These are phyloP conservation scores for Mariannaea elegans DNA, from an alignment of 2,329 filamentous ascomycete species.

Conservation along the genomic window DNA sequence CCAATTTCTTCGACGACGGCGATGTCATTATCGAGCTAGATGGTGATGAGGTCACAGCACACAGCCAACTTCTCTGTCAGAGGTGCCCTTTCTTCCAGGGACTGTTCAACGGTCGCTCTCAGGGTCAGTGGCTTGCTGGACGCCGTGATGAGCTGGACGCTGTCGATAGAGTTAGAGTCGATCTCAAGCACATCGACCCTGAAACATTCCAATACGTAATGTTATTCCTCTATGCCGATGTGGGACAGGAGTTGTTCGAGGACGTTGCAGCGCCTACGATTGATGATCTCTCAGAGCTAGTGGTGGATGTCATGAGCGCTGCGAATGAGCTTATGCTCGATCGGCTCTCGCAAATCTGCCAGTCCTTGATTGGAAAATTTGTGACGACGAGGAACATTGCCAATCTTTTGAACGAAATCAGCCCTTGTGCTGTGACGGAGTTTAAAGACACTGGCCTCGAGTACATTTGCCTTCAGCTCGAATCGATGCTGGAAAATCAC, in stretches of 20 bases:
- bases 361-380: constrained; percentile 82
- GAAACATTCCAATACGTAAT: constrained; percentile 82
- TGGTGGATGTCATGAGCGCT: constrained; percentile 88
- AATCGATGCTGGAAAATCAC: constrained; percentile 90
- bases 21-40: constrained; percentile 84
- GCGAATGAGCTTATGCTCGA: constrained; percentile 97
- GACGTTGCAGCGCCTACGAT: constrained; percentile 74
- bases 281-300: constrained; percentile 87
- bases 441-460: constrained; percentile 91
- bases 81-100: constrained; percentile 93
- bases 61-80: constrained; percentile 81
- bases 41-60: constrained; percentile 74
- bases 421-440: constrained; percentile 80
- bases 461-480: constrained; percentile 91
- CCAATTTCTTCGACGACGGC: constrained; percentile 77
- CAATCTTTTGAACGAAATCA: constrained; percentile 84
- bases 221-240: constrained; percentile 83
- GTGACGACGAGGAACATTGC: constrained; percentile 89
- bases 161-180: constrained; percentile 68
- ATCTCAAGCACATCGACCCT: constrained; percentile 81
- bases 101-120: constrained; percentile 87
- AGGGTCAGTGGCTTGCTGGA: constrained; percentile 82
- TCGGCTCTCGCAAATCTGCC: constrained; percentile 87
- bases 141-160: constrained; percentile 60
- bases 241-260: constrained; percentile 83